A percentile compares a stretch with the other conserved stretches of the same genome.
Conservation (phyloP, 2,329 filamentous ascomycete genomes). For the Seiridium unicorne region DNA sequence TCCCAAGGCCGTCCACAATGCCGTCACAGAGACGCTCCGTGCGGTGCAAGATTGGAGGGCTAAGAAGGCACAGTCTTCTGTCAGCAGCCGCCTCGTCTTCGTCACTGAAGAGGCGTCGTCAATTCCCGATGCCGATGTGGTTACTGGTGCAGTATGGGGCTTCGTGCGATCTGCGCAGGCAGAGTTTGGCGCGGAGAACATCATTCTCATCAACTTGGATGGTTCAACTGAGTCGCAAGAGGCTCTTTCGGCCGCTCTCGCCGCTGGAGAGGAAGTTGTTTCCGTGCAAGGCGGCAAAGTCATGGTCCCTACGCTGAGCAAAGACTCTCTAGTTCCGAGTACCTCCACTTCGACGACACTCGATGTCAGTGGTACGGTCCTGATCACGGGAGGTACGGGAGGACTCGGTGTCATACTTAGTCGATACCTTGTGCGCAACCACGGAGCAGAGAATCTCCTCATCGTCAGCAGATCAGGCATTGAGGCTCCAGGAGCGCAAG, state of each 20-base stretch:
- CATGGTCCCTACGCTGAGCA: conserved; percentile 2
- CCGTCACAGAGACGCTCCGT: background rate
- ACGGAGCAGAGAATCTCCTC: conserved; percentile 1
- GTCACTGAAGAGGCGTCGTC: conserved; percentile 1
- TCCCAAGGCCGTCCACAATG: background rate
- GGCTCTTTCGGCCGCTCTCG: background rate
- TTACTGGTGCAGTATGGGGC: conserved; percentile 6
- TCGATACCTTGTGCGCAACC: background rate
- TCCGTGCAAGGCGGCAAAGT: conserved; percentile 1
- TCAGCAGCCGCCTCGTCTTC: background rate
- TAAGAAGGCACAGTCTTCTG: background rate
- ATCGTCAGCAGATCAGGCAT: conserved; percentile 3
- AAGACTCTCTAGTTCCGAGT: background rate
- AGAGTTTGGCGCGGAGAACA: conserved; percentile 7
- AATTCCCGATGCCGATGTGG: background rate
- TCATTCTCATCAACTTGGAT: conserved; percentile 4
- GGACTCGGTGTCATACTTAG: conserved; percentile 4
- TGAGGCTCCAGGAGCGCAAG: background rate
- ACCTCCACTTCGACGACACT: background rate
- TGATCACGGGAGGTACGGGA: conserved; percentile 5
- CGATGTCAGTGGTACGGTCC: conserved; percentile 3
- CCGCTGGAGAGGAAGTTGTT: background rate
- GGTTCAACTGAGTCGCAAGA: background rate
- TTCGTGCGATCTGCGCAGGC: conserved; percentile 6
- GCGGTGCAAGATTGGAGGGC: background rate